Evolutionary conservation across 2,329 filamentous ascomycete species (phyloP).

Genomic region (Macrophomina pseudophaseolina): DNA sequence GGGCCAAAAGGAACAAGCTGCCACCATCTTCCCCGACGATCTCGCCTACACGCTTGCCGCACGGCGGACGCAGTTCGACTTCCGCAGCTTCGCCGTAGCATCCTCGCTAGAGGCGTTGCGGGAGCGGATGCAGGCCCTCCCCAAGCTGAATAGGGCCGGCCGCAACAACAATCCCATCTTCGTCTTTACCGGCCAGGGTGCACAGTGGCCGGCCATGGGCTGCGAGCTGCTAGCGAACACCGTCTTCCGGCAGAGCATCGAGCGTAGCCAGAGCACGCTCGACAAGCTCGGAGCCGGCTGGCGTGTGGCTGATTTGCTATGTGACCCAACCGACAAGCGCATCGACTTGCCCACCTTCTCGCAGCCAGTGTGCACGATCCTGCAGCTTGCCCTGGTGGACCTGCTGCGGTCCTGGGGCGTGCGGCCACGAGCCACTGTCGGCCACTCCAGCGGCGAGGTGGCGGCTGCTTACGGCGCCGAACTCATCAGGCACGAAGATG

Average conservation of each 20-base stretch:
- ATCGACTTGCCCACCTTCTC: constrained; percentile 27
- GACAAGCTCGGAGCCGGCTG: constrained; percentile 27
- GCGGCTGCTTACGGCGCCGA: constrained; percentile 29
- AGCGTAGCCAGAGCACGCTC: constrained; percentile 17
- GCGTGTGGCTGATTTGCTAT: constrained; percentile 31
- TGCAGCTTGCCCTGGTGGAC: constrained; percentile 26
- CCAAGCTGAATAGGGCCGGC: not conserved
- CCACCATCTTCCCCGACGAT: not conserved
- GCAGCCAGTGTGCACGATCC: constrained; percentile 26
- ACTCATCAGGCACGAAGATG: constrained; percentile 18
- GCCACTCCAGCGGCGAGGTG: constrained; percentile 29
- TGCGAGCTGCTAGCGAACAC: not conserved
- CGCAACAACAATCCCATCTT: constrained; percentile 34
- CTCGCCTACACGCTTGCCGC: constrained; percentile 19
- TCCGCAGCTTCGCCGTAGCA: not conserved
- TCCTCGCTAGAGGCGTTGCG: not conserved
- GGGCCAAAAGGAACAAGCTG: not conserved
- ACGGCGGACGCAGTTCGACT: not conserved
- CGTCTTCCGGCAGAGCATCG: constrained; percentile 30
- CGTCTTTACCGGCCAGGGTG: constrained; percentile 47
- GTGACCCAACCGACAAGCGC: constrained; percentile 29
- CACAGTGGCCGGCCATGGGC: constrained; percentile 12
- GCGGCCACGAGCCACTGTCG: not conserved
- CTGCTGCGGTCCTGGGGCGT: constrained; percentile 25
- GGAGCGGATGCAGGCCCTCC: not conserved